A percentile compares a stretch with the other conserved stretches of the same genome.
Conservation (phyloP, 305 asterid genomes). For the Fraxinus ornus region DNA sequence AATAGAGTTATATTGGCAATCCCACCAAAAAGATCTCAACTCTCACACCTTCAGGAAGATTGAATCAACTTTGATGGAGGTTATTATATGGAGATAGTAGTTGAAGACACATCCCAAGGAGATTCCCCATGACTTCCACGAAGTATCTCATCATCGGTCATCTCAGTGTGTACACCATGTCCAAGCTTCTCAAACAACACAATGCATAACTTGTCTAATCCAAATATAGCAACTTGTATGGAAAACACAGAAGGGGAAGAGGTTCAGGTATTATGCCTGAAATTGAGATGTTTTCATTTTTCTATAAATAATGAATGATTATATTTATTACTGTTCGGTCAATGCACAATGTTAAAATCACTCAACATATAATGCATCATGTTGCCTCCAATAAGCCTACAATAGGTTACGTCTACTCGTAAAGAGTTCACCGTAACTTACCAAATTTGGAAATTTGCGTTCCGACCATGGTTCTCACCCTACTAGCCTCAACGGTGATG, state of each 20-base stretch:
- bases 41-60: slow-evolving; percentile 23
- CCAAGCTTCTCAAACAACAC: slow-evolving; percentile 18
- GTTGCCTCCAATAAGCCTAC: not conserved
- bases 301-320: not conserved
- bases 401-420: not conserved
- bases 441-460: not conserved
- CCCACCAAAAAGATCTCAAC: slow-evolving; percentile 18
- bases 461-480: not conserved
- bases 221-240: not conserved
- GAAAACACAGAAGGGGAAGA: not conserved
- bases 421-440: not conserved
- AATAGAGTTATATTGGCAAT: slow-evolving; percentile 11
- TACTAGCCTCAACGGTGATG: not conserved
- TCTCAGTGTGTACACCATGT: slow-evolving; percentile 30
- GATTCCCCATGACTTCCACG: slow-evolving; percentile 21
- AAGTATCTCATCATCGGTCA: not conserved
- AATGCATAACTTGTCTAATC: not conserved
- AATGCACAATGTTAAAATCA: not conserved
- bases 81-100: slow-evolving; percentile 4
- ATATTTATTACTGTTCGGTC: not conserved
- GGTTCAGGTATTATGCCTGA: not conserved
- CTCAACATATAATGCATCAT: not conserved
- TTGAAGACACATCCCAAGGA: not conserved
- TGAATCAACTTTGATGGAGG: not conserved
- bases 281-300: not conserved